Evolutionary conservation across 2,329 filamentous ascomycete genomes (phyloP), one percentile per base, ranked within the genome.

Genomic region (Eurotiales sp.): DNA sequence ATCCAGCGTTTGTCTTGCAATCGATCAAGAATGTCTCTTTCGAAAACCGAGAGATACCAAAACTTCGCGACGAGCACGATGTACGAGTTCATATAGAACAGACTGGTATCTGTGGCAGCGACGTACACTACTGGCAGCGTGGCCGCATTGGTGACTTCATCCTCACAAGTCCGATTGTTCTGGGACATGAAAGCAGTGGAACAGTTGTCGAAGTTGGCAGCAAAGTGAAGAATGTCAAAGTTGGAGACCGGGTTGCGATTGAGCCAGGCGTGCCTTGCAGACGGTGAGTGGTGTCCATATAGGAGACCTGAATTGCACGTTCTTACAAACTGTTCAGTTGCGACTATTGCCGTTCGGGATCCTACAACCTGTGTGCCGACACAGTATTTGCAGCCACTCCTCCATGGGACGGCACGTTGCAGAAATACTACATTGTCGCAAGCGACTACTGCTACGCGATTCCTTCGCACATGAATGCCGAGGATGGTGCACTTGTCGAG

Each of bases 401-500:
- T 0, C 77, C 77, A 0, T 69, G 71, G 51, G 70, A 78, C 48
- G 77, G 77, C 2, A 78, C 75, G 0, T 62, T 81, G 10, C 64
- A 68, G 3, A 78, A 74, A 54, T 80, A 76, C 61, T 80, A 75
- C 60, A 67, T 66, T 27, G 69, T 72, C 0, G 69, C 75, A 0
- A 66, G 69, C 0, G 76, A 78, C 58, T 81, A 69, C 55, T 73
- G 72, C 54, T 78, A 78, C 53, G 66, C 65, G 2, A 61, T 81
- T 2, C 74, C 76, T 0, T 62, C 64, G 0, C 64, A 73, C 44
- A 67, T 82, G 49, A 65, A 64, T 2, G 60, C 77, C 34, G 76
- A 81, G 52, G 74, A 80, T 17, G 79, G 74, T 1, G 79, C 78
- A 0, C 61, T 82, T 6, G 72, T 79, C 1, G 79, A 82, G 60